A percentile compares a stretch with the other conserved stretches of the same genome.
These are phyloP conservation scores for Patellaria atrata DNA, from an alignment of 495 filamentous ascomycete genomes.

Conservation along the genomic window DNA sequence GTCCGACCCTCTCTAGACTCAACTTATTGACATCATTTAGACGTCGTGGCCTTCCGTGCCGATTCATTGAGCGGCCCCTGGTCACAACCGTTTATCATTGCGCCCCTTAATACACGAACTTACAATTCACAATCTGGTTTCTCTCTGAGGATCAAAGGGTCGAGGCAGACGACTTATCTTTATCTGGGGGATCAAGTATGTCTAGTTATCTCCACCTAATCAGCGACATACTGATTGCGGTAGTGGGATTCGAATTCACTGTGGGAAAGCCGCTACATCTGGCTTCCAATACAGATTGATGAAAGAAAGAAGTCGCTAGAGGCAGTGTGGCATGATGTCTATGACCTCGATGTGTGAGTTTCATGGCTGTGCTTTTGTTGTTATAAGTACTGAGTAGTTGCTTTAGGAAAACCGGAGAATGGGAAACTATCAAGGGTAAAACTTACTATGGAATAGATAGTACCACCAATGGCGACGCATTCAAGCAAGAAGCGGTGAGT, in stretches of 20 bases:
- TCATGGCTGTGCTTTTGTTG: not conserved
- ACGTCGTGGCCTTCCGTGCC: conserved; percentile 32
- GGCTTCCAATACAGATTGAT: conserved; percentile 34
- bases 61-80: conserved; percentile 36
- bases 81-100: conserved; percentile 36
- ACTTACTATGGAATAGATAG: conserved; percentile 30
- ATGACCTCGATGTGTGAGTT: conserved; percentile 28
- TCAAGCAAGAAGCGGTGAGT: conserved; percentile 31
- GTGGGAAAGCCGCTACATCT: conserved; percentile 39
- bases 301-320: conserved; percentile 20
- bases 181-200: conserved; percentile 34
- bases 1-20: no score
- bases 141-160: conserved; percentile 31
- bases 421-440: conserved; percentile 28
- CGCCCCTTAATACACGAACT: conserved; percentile 34
- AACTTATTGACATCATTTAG: conserved; percentile 10
- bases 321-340: conserved; percentile 32
- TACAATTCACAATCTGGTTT: conserved; percentile 41
- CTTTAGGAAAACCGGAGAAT: conserved; percentile 32
- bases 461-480: conserved; percentile 29
- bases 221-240: not conserved
- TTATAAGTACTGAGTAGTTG: conserved; percentile 5
- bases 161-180: conserved; percentile 34
- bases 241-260: conserved; percentile 37
- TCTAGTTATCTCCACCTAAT: not conserved